A percentile compares a stretch with the other conserved stretches of the same genome.
Evolutionary conservation across 1,284 basidiomycete species (phyloP).

Genomic region (Clitocybe nebularis): DNA sequence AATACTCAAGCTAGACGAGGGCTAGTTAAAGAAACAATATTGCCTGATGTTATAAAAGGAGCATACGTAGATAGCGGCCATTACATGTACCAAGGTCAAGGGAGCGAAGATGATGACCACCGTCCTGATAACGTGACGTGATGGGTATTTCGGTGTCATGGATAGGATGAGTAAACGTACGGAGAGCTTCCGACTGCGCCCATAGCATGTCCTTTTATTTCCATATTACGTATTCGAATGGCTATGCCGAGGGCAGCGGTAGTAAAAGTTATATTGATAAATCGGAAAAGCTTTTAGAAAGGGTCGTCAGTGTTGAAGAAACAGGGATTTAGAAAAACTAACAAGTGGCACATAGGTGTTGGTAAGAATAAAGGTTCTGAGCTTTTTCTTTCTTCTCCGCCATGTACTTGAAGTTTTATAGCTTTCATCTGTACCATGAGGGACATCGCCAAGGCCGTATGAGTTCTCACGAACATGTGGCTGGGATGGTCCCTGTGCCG

Average conservation of each 20-base stretch:
- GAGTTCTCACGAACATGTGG: constrained; percentile 26
- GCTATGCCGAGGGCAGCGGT: constrained; percentile 78
- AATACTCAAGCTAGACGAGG: constrained; percentile 74
- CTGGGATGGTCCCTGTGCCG: constrained; percentile 32
- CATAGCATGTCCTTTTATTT: constrained; percentile 47
- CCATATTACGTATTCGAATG: constrained; percentile 65
- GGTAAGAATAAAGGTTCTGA: constrained; percentile 62
- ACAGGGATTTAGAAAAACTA: constrained; percentile 16
- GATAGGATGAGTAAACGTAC: constrained; percentile 38
- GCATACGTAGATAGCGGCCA: constrained; percentile 77
- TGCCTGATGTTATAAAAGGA: not conserved
- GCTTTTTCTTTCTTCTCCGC: constrained; percentile 46
- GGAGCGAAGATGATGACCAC: constrained; percentile 87
- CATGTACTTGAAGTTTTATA: constrained; percentile 34
- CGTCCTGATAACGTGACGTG: constrained; percentile 45
- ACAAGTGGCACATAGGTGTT: constrained; percentile 78
- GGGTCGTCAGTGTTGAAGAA: constrained; percentile 10
- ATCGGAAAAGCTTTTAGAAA: constrained; percentile 69
- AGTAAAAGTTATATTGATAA: constrained; percentile 82
- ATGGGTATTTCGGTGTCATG: not conserved
- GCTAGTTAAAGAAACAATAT: constrained; percentile 2
- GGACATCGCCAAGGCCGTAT: constrained; percentile 28
- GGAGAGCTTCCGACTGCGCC: constrained; percentile 80
- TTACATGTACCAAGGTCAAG: constrained; percentile 81
- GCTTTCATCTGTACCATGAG: constrained; percentile 28